A percentile compares a stretch with the other conserved stretches of the same genome.
Conservation (phyloP, 768 basidiomycete species). For the Gloeophyllum trabeum region DNA sequence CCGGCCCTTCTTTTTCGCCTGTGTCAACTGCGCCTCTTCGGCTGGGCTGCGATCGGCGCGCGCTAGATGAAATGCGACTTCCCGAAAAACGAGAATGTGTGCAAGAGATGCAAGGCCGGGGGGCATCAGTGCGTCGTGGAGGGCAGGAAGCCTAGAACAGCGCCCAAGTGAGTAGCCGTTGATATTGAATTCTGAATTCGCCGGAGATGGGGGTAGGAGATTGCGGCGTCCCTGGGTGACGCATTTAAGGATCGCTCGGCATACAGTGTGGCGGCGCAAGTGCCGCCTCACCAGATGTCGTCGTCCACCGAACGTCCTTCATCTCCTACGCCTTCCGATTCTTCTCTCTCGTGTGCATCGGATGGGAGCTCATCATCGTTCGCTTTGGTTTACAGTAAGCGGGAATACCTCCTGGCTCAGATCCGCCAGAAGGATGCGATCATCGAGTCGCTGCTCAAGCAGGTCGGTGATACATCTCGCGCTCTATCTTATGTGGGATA, state of each 20-base stretch:
- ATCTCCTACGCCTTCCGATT: conserved; percentile 9
- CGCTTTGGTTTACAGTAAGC: conserved; percentile 43
- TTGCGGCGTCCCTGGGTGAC: too few species aligned
- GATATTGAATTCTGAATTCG: conserved; percentile 4
- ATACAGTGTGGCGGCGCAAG: too few species aligned
- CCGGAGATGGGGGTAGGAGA: too few species aligned
- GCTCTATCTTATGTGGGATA: neutral
- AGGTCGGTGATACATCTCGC: conserved; percentile 35
- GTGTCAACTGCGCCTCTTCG: conserved; percentile 4
- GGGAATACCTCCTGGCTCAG: conserved; percentile 78
- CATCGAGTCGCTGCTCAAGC: conserved; percentile 77
- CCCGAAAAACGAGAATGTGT: conserved; percentile 60
- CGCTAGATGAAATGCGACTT: conserved; percentile 82
- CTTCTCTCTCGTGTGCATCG: conserved; percentile 6
- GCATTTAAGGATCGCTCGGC: too few species aligned
- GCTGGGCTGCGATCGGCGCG: conserved; percentile 2
- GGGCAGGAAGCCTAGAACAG: conserved; percentile 66
- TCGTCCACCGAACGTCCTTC: neutral
- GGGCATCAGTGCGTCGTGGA: conserved; percentile 78
- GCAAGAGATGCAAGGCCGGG: conserved; percentile 62
- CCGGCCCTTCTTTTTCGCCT: conserved; percentile 1
- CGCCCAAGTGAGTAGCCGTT: conserved; percentile 69
- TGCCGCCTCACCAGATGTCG: neutral
- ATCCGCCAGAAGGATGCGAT: conserved; percentile 82
- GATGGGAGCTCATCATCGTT: conserved; percentile 12